phyloP scores from a whole-genome alignment of 305 asterid species.

The Fraxinus baroniana region DNA sequence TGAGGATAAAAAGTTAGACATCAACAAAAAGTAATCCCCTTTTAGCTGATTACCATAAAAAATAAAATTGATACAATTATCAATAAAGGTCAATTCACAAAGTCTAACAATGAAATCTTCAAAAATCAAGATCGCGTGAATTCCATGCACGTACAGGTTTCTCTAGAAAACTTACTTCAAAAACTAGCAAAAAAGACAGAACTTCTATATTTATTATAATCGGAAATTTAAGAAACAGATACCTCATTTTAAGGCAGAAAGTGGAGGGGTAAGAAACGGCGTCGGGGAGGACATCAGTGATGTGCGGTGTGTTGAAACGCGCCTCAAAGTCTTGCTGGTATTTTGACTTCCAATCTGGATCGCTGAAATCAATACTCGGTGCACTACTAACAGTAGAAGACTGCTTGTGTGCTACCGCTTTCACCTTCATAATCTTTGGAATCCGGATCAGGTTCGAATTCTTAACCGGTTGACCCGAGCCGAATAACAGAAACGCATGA shows the following conservation, averaged over 20 bases:
- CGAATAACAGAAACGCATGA: slow-evolving; percentile 18
- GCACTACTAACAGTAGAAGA: slow-evolving; percentile 11
- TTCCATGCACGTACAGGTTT: not conserved
- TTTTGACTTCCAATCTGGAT: slow-evolving; percentile 68
- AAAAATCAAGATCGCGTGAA: not conserved
- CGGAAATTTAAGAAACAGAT: not conserved
- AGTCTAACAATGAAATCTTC: not conserved
- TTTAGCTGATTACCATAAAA: slow-evolving; percentile 1
- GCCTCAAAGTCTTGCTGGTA: slow-evolving; percentile 62
- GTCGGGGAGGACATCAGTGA: slow-evolving; percentile 51
- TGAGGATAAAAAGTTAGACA: not conserved
- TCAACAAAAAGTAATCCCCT: not conserved
- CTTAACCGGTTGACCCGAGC: slow-evolving; percentile 2
- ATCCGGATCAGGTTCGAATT: not conserved
- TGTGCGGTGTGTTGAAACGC: slow-evolving; percentile 66
- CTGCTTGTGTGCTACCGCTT: slow-evolving; percentile 21
- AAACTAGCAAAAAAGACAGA: not conserved
- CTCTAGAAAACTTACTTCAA: not conserved
- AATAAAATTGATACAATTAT: not conserved
- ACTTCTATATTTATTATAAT: not conserved
- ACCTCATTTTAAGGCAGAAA: slow-evolving; percentile 80
- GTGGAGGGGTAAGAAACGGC: slow-evolving; percentile 69
- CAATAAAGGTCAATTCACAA: slow-evolving; percentile 1
- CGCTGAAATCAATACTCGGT: slow-evolving; percentile 46
- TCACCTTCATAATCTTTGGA: slow-evolving; percentile 27